Conservation (phyloP, 2,329 filamentous ascomycete species). For the Pyrenochaeta sp. region DNA sequence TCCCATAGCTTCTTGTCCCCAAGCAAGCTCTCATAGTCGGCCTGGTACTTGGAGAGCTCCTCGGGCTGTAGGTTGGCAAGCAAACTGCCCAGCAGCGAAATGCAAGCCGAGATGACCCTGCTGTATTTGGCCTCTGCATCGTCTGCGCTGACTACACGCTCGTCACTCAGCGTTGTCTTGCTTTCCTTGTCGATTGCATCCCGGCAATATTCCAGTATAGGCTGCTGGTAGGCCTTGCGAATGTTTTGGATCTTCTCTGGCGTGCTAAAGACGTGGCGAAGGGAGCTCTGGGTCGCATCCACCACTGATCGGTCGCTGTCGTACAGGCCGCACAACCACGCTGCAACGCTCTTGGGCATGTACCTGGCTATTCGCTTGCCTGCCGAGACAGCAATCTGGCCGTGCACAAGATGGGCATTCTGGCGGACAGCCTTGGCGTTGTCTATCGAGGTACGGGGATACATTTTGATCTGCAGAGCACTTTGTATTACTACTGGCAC, state of each 20-base stretch:
- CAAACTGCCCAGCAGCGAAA: conserved; percentile 64
- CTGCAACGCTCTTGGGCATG: conserved; percentile 78
- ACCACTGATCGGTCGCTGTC: conserved; percentile 83
- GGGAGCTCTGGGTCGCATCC: conserved; percentile 78
- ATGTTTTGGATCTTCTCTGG: conserved; percentile 80
- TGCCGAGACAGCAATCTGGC: conserved; percentile 63
- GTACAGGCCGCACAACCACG: conserved; percentile 91
- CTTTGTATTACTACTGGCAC: conserved; percentile 49
- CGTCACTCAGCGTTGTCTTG: conserved; percentile 83
- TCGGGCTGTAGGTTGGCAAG: conserved; percentile 54
- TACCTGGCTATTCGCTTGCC: conserved; percentile 86
- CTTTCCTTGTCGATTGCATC: conserved; percentile 82
- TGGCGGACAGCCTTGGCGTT: conserved; percentile 88
- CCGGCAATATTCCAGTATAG: conserved; percentile 83
- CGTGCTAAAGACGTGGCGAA: conserved; percentile 78
- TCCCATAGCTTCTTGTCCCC: conserved; percentile 69
- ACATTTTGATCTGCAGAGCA: conserved; percentile 74
- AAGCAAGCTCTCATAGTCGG: conserved; percentile 73
- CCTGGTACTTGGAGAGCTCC: conserved; percentile 68
- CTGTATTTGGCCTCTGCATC: conserved; percentile 88
- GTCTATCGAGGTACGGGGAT: conserved; percentile 90
- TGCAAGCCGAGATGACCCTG: conserved; percentile 73
- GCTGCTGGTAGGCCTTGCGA: conserved; percentile 80
- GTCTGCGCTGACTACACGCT: conserved; percentile 81
- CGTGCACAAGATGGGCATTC: conserved; percentile 80